A percentile compares a stretch with the other conserved stretches of the same genome.
Conservation (phyloP, 1,284 basidiomycete species). For the Pseudozyma flocculosa region DNA sequence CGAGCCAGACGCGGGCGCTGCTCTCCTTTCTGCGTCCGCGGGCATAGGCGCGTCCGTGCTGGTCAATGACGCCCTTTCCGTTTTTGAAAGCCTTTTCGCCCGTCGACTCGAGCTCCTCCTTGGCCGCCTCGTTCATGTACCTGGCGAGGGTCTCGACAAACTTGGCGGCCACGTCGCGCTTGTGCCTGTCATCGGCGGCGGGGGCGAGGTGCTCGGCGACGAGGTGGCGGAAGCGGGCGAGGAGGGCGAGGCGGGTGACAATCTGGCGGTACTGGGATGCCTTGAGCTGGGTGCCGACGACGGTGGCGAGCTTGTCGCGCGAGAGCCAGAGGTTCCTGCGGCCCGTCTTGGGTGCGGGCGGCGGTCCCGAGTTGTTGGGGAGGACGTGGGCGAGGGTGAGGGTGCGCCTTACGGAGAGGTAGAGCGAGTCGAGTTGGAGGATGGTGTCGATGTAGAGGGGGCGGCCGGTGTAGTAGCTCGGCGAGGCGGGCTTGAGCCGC, state of each 20-base stretch:
- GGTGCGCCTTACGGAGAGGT: constrained; percentile 65
- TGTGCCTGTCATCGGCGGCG: neutral
- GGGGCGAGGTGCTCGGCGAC: constrained; percentile 17
- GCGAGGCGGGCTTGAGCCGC: constrained; percentile 62
- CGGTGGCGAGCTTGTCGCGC: constrained; percentile 65
- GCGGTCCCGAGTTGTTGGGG: constrained; percentile 72
- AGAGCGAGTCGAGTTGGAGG: constrained; percentile 68
- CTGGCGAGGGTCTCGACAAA: constrained; percentile 33
- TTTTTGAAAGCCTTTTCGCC: neutral
- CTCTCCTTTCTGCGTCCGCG: constrained; percentile 50
- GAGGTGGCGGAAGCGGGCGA: constrained; percentile 70
- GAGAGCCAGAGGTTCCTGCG: constrained; percentile 65
- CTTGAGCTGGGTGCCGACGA: constrained; percentile 68
- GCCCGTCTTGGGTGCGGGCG: constrained; percentile 35
- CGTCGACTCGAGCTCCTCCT: constrained; percentile 5
- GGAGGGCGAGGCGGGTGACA: constrained; percentile 68
- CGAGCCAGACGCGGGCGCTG: constrained; percentile 77
- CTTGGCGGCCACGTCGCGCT: constrained; percentile 16
- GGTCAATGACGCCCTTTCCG: constrained; percentile 21
- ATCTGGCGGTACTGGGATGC: constrained; percentile 74
- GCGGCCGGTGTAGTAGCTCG: constrained; percentile 85
- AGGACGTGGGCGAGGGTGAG: constrained; percentile 71
- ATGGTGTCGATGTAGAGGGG: constrained; percentile 75
- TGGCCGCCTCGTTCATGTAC: constrained; percentile 38
- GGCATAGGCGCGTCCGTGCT: constrained; percentile 36